Evolutionary conservation across 225 moss, liverwort and hornwort genomes (phyloP).

Genomic region (Neckera pumila): DNA sequence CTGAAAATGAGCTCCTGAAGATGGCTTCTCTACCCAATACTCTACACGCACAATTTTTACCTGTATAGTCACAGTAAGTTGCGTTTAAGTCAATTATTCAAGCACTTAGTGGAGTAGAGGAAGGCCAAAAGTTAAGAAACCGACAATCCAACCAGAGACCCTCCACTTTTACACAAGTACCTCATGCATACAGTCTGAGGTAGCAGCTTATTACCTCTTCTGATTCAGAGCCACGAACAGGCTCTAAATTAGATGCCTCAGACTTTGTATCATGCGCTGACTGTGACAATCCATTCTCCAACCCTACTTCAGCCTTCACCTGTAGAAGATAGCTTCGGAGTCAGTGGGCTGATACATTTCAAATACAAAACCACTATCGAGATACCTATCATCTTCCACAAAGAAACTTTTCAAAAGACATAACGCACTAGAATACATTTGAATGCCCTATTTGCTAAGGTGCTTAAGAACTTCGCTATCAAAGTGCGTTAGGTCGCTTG

Average conservation of each 20-base stretch:
- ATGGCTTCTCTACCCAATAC: slow-evolving; percentile 84
- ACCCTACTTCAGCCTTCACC: slow-evolving; percentile 22
- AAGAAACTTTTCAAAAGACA: neutral
- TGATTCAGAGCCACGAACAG: slow-evolving; percentile 4
- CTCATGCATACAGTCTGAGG: neutral
- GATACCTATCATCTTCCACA: neutral
- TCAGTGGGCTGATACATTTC: neutral
- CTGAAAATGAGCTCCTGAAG: slow-evolving; percentile 76
- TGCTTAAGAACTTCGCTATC: neutral
- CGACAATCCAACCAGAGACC: neutral
- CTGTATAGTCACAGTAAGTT: slow-evolving; percentile 12
- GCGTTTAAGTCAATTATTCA: neutral
- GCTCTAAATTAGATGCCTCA: slow-evolving; percentile 19
- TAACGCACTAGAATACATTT: neutral
- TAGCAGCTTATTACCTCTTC: slow-evolving; percentile 22
- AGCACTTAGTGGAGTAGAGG: neutral
- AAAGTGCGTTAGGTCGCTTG: neutral
- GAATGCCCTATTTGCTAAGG: neutral
- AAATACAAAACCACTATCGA: neutral
- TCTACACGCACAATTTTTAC: slow-evolving; percentile 72
- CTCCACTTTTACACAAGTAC: neutral
- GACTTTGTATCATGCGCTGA: slow-evolving; percentile 25
- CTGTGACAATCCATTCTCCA: slow-evolving; percentile 45
- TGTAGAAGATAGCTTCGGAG: neutral
- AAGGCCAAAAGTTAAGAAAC: neutral